phyloP scores from a whole-genome alignment of 2,329 filamentous ascomycete species.

The Cladorrhinum sp. region DNA sequence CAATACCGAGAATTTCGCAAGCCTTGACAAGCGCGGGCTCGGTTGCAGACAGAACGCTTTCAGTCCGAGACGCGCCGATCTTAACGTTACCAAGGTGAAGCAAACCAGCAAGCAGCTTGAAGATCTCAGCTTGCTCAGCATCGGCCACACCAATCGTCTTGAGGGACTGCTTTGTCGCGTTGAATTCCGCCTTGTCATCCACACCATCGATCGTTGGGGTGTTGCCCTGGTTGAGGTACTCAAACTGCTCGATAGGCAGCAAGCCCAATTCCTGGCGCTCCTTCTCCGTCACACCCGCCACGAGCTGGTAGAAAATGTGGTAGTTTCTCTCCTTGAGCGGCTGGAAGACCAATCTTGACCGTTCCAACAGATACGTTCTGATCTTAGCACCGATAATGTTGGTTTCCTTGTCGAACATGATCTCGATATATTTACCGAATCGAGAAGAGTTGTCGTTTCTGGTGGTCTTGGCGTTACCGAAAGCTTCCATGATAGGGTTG shows the following conservation, averaged over 20 bases:
- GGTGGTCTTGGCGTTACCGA: constrained; percentile 99
- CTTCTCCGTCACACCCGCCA: constrained; percentile 83
- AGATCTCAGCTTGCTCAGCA: constrained; percentile 77
- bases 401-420: constrained; percentile 94
- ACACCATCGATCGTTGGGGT: constrained; percentile 89
- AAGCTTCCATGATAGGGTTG: constrained; percentile 99
- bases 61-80: constrained; percentile 84
- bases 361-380: constrained; percentile 89
- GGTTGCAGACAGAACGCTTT: constrained; percentile 74
- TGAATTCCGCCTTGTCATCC: constrained; percentile 91
- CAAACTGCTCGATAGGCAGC: constrained; percentile 82
- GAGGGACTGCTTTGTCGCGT: constrained; percentile 81
- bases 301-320: constrained; percentile 97
- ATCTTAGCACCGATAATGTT: constrained; percentile 99
- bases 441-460: constrained; percentile 98
- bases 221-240: constrained; percentile 94
- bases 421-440: constrained; percentile 99
- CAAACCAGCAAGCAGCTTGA: constrained; percentile 83
- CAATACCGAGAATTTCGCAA: constrained; percentile 81
- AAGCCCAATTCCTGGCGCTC: constrained; percentile 78
- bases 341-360: constrained; percentile 94
- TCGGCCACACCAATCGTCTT: constrained; percentile 80
- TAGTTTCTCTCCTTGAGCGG: constrained; percentile 97
- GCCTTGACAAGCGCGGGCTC: constrained; percentile 82
- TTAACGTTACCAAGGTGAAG: constrained; percentile 96